phyloP scores from a whole-genome alignment of 1,139 yeast genomes.

The Yamadazyma conglobata region DNA sequence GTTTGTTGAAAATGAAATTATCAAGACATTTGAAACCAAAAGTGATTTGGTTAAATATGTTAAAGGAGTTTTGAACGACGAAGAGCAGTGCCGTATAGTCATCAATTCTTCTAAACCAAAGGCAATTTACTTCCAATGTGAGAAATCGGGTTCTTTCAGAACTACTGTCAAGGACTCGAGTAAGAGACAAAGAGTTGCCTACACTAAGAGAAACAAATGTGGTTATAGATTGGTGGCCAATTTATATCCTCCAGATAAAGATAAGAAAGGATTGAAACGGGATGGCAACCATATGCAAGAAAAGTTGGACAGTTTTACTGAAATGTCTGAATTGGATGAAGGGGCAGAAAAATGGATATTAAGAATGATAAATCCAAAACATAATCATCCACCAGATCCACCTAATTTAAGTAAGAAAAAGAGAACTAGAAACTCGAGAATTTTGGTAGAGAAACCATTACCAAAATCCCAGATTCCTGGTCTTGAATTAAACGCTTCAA shows the following conservation, averaged over 20 bases:
- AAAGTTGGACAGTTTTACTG: constrained; percentile 21
- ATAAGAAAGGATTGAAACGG: constrained; percentile 28
- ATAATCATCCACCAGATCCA: constrained; percentile 48
- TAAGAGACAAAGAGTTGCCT: constrained; percentile 50
- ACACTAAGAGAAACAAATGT: constrained; percentile 49
- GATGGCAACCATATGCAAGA: constrained; percentile 18
- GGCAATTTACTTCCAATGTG: constrained; percentile 51
- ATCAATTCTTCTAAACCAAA: constrained; percentile 49
- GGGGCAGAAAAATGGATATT: constrained; percentile 40
- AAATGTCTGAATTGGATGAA: constrained; percentile 18
- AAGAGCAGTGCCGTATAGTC: constrained; percentile 47
- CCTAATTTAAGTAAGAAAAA: constrained; percentile 31
- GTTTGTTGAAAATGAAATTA: constrained; percentile 43
- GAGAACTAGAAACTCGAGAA: constrained; percentile 34
- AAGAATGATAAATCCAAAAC: constrained; percentile 47
- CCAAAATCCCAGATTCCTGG: constrained; percentile 22
- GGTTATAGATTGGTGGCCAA: constrained; percentile 49
- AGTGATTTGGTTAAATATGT: constrained; percentile 43
- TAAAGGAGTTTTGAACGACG: constrained; percentile 39
- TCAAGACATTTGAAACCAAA: constrained; percentile 43
- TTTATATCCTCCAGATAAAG: constrained; percentile 43
- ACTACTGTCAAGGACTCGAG: constrained; percentile 48
- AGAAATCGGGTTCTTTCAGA: constrained; percentile 45
- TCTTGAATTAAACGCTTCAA: constrained; percentile 7
- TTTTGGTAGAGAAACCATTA: constrained; percentile 46